These are phyloP conservation scores for Selaginella moellendorffii DNA, from an alignment of 75 land plant genomes.

Conservation along the genomic window DNA sequence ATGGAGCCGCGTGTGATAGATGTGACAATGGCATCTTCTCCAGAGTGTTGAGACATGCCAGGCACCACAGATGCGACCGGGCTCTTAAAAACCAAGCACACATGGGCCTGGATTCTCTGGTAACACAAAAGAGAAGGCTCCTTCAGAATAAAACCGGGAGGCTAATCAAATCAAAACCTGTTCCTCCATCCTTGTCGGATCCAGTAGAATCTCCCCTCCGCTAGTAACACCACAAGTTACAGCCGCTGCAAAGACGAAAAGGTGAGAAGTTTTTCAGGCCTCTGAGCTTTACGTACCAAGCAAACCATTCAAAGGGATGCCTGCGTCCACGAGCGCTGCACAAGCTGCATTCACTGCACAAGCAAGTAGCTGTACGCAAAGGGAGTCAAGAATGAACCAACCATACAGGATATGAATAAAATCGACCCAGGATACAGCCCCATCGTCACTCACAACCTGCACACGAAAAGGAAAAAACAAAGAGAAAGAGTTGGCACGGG, in stretches of 20 bases:
- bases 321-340: constrained; percentile 84
- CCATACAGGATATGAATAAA: neutral
- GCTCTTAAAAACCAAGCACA: constrained; percentile 59
- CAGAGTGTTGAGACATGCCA: constrained; percentile 17
- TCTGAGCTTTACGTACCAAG: constrained; percentile 35
- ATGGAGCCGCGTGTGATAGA: constrained; percentile 66
- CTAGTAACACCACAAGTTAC: constrained; percentile 53
- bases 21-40: constrained; percentile 54
- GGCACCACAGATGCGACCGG: constrained; percentile 31
- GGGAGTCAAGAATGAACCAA: constrained; percentile 13
- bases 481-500: neutral
- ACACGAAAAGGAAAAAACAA: constrained; percentile 6
- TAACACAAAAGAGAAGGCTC: neutral
- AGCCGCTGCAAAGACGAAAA: constrained; percentile 34
- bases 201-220: constrained; percentile 47
- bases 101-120: constrained; percentile 56
- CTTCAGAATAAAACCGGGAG: neutral
- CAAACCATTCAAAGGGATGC: constrained; percentile 63
- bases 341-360: constrained; percentile 94
- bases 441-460: constrained; percentile 91
- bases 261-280: neutral
- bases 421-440: constrained; percentile 60
- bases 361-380: constrained; percentile 40
- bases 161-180: constrained; percentile 23
- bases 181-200: constrained; percentile 72